These are phyloP conservation scores for Leptodontidium sp. DNA, from an alignment of 2,329 filamentous ascomycete genomes.

Conservation along the genomic window DNA sequence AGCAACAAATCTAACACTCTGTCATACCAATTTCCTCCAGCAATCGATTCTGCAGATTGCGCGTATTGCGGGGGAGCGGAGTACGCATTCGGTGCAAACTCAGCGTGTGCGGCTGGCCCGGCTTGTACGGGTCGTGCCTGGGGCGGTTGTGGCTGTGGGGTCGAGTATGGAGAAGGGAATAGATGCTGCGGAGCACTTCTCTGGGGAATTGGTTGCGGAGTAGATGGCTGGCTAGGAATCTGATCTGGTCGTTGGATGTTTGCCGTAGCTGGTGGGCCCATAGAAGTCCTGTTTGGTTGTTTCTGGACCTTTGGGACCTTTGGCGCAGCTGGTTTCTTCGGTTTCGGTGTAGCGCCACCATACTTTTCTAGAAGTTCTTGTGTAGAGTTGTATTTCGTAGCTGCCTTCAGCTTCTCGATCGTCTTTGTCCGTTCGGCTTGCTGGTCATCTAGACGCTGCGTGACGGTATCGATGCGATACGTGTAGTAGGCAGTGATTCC, in stretches of 20 bases:
- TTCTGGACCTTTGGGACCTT: conserved; percentile 38
- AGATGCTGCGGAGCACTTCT: conserved; percentile 35
- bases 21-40: conserved; percentile 84
- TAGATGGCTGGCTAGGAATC: conserved; percentile 39
- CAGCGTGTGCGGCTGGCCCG: conserved; percentile 48
- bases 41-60: conserved; percentile 32
- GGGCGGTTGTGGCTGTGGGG: conserved; percentile 15
- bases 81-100: conserved; percentile 81
- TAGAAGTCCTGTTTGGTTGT: conserved; percentile 53
- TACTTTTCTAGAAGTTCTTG: conserved; percentile 95
- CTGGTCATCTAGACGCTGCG: conserved; percentile 74
- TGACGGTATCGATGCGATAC: conserved; percentile 77
- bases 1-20: conserved; percentile 89
- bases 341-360: conserved; percentile 60
- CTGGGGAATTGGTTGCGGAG: conserved; percentile 36
- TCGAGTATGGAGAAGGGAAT: conserved; percentile 33
- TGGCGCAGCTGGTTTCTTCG: conserved; percentile 41
- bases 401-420: conserved; percentile 92
- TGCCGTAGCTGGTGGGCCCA: conserved; percentile 68
- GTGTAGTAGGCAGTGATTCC: conserved; percentile 76
- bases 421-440: conserved; percentile 83
- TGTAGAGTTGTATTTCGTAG: conserved; percentile 96
- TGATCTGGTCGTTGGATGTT: conserved; percentile 60
- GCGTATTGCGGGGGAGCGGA: conserved; percentile 47
- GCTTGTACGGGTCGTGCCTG: conserved; percentile 28